Evolutionary conservation across 495 filamentous ascomycete genomes (phyloP), one percentile per base, ranked within the genome.

Genomic region (Apiosordaria backusii): DNA sequence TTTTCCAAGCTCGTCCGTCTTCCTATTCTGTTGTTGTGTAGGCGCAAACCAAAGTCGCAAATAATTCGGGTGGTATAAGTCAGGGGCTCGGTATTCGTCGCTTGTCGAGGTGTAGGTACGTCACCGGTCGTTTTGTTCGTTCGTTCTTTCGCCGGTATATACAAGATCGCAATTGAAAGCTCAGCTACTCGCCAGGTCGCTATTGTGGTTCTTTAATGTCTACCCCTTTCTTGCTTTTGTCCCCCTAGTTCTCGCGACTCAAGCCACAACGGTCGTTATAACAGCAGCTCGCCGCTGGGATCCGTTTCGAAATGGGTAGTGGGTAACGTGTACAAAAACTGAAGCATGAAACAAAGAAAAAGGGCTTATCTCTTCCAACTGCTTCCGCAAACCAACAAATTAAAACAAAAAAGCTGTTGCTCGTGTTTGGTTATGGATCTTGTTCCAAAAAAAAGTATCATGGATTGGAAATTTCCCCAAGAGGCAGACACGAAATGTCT

Each of bases 311-410:
- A 50, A 50, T 18, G 18, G 18, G n/a, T 21, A 55, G 7, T 21
- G 22, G 19, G n/a, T 3, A 55, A 55, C 35, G 35, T 55, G 53
- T 21, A 55, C 53, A 55, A 6, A 55, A 6, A 55, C 53, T 24
- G n/a, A n/a, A 15, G 53, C 22, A 21, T 55, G n/a, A 55, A 24
- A 55, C 53, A 55, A 55, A 55, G 22, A 55, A 55, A 55, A 55
- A 55, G 21, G 21, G 35, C 35, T 45, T 55, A 55, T 55, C n/a
- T 21, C 19, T n/a, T n/a, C n/a, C n/a, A n/a, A n/a, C n/a, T 21
- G 53, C 22, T 6, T 21, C 53, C 22, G 53, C 53, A 55, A 55
- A 24, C 53, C 6, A 24, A 24, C n/a, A 24, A 3, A 9, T 19
- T 7, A 23, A 55, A 24, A 21, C 6, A 55, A 55, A 55, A 55